Evolutionary conservation across 2,329 filamentous ascomycete species (phyloP), one percentile per base, ranked within the genome.

Genomic region (Stagonosporopsis vannaccii): DNA sequence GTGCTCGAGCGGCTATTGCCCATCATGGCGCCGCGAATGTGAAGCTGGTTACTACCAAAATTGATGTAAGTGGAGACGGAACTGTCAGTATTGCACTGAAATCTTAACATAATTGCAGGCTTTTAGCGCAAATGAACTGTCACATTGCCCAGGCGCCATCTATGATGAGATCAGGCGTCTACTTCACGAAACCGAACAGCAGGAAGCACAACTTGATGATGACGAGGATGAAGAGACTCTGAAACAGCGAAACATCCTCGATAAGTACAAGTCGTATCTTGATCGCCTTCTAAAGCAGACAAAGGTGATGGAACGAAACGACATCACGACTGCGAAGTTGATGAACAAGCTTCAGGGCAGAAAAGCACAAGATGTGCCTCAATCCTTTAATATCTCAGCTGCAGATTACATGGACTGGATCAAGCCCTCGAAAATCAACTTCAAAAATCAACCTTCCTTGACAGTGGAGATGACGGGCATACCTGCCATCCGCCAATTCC

Each of bases 31-130:
- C 50, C 9, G 22, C 41, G 0, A 62, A 61, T 2, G 66, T 70
- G 11, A 69, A 63, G 28, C 17, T 69, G 0, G 53, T 69, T 0
- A 59, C 65, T 0, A 70, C 68, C 0, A 69, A 70, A 44, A 67
- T 69, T 23, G 68, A 70, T 52, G 64, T 68, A 49, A 48, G 66
- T 61, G n/a, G 2, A 19, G 4, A 8, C 6, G 4, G 0, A 17
- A 9, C 9, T 15, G 19, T 6, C 6, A 26, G 20, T 28, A 11
- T 15, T 37, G 4, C 5, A 9, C 3, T 20, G n/a, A 5, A 17
- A 6, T n/a, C 8, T 15, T 30, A 22, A 40, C 6, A 17, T 17
- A 13, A n/a, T 11, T n/a, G 20, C 30, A 61, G 56, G 41, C 44
- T 2, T 26, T 62, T 15, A 57, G 50, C 25, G 33, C 17, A 0